These are phyloP conservation scores for Verticillium nubilum DNA, from an alignment of 2,329 filamentous ascomycete genomes.

Conservation along the genomic window DNA sequence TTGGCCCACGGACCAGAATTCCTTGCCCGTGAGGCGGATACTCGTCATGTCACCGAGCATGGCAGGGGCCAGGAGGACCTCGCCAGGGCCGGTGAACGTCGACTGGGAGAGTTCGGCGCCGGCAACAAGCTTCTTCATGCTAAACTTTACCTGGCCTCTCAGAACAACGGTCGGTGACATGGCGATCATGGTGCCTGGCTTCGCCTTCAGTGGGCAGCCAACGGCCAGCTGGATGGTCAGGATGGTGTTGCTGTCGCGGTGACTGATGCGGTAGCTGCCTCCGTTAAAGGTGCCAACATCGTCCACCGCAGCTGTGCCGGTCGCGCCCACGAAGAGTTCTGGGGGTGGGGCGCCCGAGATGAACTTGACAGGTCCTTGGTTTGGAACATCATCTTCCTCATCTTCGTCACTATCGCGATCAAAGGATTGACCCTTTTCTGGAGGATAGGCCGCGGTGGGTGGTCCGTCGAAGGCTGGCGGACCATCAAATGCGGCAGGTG, in stretches of 20 bases:
- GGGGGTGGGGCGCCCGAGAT: slow-evolving; percentile 33
- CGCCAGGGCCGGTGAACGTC: slow-evolving; percentile 82
- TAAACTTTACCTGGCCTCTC: slow-evolving; percentile 78
- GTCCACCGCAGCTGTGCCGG: slow-evolving; percentile 52
- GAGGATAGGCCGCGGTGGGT: slow-evolving; percentile 15
- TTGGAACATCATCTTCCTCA: slow-evolving; percentile 17
- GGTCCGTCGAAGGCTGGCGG: slow-evolving; percentile 25
- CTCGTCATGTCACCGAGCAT: slow-evolving; percentile 81
- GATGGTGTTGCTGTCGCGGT: slow-evolving; percentile 85
- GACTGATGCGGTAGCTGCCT: slow-evolving; percentile 87
- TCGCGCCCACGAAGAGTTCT: slow-evolving; percentile 58
- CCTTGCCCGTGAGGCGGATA: slow-evolving; percentile 64
- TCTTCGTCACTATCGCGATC: slow-evolving; percentile 6
- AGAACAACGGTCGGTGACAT: slow-evolving; percentile 88
- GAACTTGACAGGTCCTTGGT: slow-evolving; percentile 25
- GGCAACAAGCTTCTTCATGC: slow-evolving; percentile 82
- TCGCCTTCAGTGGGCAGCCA: slow-evolving; percentile 75
- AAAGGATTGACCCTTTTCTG: slow-evolving; percentile 18
- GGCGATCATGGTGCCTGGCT: slow-evolving; percentile 86
- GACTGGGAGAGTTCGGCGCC: slow-evolving; percentile 76
- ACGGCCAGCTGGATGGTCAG: slow-evolving; percentile 85
- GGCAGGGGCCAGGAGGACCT: slow-evolving; percentile 76
- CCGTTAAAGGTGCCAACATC: slow-evolving; percentile 97
- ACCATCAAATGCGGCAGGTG: slow-evolving; percentile 6
- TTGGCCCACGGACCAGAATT: slow-evolving; percentile 78